These are phyloP conservation scores for Chlamydomonas asymmetrica DNA, from an alignment of 139 green algal species.

Conservation along the genomic window DNA sequence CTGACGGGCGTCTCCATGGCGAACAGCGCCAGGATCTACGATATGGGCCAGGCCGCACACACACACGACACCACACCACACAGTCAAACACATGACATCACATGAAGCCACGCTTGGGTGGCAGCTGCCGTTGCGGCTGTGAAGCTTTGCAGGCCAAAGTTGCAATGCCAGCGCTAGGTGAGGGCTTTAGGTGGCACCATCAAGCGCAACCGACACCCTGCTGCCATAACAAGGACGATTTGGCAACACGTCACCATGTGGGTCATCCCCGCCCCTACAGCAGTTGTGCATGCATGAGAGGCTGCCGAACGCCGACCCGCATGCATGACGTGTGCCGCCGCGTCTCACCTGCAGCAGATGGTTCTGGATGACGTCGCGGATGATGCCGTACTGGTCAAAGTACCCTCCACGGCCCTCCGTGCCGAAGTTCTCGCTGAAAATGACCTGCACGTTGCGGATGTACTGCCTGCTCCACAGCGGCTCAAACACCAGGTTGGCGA, in stretches of 20 bases:
- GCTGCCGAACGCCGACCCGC: too few relatives aligned
- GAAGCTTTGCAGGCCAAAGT: too few relatives aligned
- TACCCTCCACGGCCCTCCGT: slow-evolving; percentile 97
- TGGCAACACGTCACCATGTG: too few relatives aligned
- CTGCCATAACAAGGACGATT: too few relatives aligned
- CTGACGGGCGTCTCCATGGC: slow-evolving; percentile 96
- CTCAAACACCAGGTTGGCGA: slow-evolving; percentile 98
- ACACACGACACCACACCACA: not conserved
- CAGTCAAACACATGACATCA: too few relatives aligned
- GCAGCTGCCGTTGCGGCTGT: too few relatives aligned
- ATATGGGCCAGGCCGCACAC: not conserved
- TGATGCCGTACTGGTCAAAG: slow-evolving; percentile 99
- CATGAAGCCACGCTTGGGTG: too few relatives aligned
- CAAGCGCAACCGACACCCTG: too few relatives aligned
- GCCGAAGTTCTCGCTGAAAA: slow-evolving; percentile 98
- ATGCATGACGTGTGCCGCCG: not conserved
- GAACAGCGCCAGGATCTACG: slow-evolving; percentile 96
- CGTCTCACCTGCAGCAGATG: slow-evolving; percentile 81
- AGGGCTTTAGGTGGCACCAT: too few relatives aligned
- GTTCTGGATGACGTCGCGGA: slow-evolving; percentile 99
- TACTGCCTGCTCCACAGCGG: slow-evolving; percentile 95
- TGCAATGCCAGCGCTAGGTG: too few relatives aligned
- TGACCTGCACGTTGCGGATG: slow-evolving; percentile 98
- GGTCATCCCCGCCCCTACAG: too few relatives aligned
- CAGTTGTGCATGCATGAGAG: too few relatives aligned